Percentiles rank a stretch among this genome's conserved stretches.
Conservation (phyloP, 192 early-diverging fungal species). For the Mortierella antarctica region DNA sequence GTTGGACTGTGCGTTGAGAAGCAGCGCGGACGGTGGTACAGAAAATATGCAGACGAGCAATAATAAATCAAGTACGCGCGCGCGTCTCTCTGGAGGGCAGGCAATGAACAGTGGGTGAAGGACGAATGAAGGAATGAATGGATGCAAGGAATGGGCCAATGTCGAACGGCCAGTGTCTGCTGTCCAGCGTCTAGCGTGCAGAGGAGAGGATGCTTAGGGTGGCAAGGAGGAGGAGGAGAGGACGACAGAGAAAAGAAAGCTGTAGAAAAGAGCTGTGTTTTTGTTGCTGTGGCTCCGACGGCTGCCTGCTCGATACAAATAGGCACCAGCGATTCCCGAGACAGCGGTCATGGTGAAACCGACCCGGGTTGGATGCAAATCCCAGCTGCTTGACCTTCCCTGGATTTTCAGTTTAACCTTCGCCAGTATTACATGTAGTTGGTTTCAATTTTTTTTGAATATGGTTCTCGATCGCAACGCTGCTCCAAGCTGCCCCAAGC, state of each 20-base stretch:
- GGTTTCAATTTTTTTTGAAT: too few species aligned
- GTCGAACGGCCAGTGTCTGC: neutral
- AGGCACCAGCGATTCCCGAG: too few species aligned
- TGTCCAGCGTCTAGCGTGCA: neutral
- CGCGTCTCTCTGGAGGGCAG: neutral
- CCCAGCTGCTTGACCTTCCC: too few species aligned
- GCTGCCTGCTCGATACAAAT: too few species aligned
- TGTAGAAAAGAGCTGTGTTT: neutral
- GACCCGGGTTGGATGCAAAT: too few species aligned
- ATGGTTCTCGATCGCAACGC: too few species aligned
- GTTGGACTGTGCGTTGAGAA: slow-evolving; percentile 7
- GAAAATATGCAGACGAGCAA: neutral
- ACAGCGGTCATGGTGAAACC: too few species aligned
- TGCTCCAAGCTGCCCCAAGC: too few species aligned
- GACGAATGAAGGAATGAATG: neutral
- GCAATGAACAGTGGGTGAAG: neutral
- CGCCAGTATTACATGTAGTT: too few species aligned
- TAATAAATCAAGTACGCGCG: neutral
- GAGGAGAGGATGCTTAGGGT: neutral
- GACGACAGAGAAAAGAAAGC: too few species aligned
- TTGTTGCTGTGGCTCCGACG: too few species aligned
- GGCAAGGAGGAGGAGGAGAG: neutral
- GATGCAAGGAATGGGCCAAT: neutral
- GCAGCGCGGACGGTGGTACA: neutral
- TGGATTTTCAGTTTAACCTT: too few species aligned